Evolutionary conservation across 2,329 filamentous ascomycete genomes (phyloP), one percentile per base, ranked within the genome.

Genomic region (Pseudogymnoascus pannorum): DNA sequence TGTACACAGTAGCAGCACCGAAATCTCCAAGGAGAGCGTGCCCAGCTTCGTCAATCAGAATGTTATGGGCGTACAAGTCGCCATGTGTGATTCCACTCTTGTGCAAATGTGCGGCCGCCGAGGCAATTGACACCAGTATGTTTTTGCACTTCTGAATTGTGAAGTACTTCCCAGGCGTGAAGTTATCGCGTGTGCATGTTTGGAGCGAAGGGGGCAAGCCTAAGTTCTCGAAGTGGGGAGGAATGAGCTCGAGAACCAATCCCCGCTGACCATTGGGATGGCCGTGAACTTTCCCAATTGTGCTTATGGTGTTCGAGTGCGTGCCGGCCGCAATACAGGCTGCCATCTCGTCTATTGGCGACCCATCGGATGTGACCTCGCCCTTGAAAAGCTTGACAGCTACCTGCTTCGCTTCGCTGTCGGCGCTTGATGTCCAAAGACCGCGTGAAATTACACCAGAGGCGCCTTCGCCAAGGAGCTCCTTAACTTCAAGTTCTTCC

Each of bases 381-480:
- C 77, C 78, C 40, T 75, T 76, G 70, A 81, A 81, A 5, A 80
- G 68, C 66, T 80, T 80, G 68, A 81, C 72, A 2, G 78, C 78
- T 0, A 81, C 78, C 11, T 75, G 69, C 35, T 74, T 72, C 4
- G 59, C 68, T 24, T 68, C 66, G 3, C 68, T 66, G 8, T 64
- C 66, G 1, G 65, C 64, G 31, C 31, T 36, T 24, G 31, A 24
- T 5, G 65, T 65, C 74, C 75, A 77, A 2, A 68, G 61, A 1
- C 73, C 78, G 57, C 73, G 74, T 18, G 72, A 78, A 59, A 79
- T 79, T 16, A 78, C 68, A 2, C 77, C 77, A n/a, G 77, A 79
- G 3, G 77, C 77, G 6, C 77, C 77, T 64, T 78, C 73, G 6
- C 76, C 77, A 1, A 80, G 72, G 7, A 75, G 67, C 24, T 75